Base-by-base conservation (phyloP, 179 eudicot species). In the Amaranthus tricolor region DNA sequence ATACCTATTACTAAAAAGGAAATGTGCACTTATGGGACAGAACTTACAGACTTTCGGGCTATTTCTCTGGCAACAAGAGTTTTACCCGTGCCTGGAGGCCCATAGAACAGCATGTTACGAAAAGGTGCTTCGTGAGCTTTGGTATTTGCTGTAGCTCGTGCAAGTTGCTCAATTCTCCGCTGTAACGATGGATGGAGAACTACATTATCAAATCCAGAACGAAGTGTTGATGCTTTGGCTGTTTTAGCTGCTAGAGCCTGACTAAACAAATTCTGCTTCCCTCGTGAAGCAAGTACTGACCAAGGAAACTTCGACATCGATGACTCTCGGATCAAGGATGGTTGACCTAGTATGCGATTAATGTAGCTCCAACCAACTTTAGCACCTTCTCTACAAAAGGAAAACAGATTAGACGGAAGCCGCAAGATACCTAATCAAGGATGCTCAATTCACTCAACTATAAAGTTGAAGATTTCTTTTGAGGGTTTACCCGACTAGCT, bases 41-140 rank as follows among this genome's bases (percentile, higher is more conserved):
- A 52, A 74, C 78, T 71, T 89, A 95, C 98, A 84, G 99, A 96
- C 81, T 91, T 96, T 82, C 89, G 80, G 71, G 99, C 94, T 64
- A 96, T 93, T 77, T 96, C 98, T 81, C 91, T 93, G 12, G 98
- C 99, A 66, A 91, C 99, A 85, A 95, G 77, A 49, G 99, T 95
- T 88, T 95, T 93, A 5, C 97, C 99, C 44, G 99, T 95, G 70
- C 99, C 99, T 74, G 99, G 99, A 78, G 98, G 99, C 59, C 99
- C 98, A 84, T 95, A 95, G 78, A 95, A 93, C 24, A 95, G 87
- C 99, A 95, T 95, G 82, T 95, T 95, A 59, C 97, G 95, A 63
- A 95, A 95, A 17, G 99, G 99, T 55, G 98, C 99, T 78, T 93
- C 90, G 65, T 95, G 96, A 74, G 86, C 76, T 84, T 95, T 95